Evolutionary conservation across 192 early-diverging fungal genomes (phyloP).

Genomic region (Rhizophagus clarus): DNA sequence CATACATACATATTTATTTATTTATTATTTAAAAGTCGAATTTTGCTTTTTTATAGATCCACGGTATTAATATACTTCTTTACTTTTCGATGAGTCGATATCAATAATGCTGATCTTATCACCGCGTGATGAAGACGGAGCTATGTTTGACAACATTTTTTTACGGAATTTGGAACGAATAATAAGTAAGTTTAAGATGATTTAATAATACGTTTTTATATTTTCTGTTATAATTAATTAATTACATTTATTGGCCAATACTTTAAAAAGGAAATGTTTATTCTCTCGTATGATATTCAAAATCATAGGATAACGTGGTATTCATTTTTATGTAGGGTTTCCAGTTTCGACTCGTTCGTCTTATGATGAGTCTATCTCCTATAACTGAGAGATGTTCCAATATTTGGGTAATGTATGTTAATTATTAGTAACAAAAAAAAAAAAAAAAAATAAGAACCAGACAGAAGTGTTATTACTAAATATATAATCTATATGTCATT

Average conservation of each 20-base stretch:
- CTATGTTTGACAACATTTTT: conserved; percentile 39
- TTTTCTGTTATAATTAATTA: not conserved
- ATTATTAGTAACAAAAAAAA: too few species aligned
- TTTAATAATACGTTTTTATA: not conserved
- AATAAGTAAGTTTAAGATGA: not conserved
- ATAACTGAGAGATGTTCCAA: too few species aligned
- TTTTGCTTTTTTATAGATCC: conserved; percentile 35
- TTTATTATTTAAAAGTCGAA: not conserved
- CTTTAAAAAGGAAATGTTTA: conserved; percentile 63
- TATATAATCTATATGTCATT: too few species aligned
- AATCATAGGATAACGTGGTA: too few species aligned
- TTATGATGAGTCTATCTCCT: too few species aligned
- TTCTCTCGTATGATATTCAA: conserved; percentile 71
- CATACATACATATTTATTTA: not conserved
- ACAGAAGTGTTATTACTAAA: too few species aligned
- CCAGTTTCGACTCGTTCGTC: conserved; percentile 58
- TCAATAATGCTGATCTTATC: conserved; percentile 42
- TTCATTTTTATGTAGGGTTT: too few species aligned
- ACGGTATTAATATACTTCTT: conserved; percentile 50
- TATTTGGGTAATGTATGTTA: too few species aligned
- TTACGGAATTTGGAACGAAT: conserved; percentile 39
- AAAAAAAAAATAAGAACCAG: too few species aligned
- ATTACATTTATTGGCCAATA: conserved; percentile 51
- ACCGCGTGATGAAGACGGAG: conserved; percentile 37
- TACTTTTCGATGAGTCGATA: conserved; percentile 48